Evolutionary conservation across 495 filamentous ascomycete genomes (phyloP), one percentile per base, ranked within the genome.

Genomic region (Geoglossum glabrum): DNA sequence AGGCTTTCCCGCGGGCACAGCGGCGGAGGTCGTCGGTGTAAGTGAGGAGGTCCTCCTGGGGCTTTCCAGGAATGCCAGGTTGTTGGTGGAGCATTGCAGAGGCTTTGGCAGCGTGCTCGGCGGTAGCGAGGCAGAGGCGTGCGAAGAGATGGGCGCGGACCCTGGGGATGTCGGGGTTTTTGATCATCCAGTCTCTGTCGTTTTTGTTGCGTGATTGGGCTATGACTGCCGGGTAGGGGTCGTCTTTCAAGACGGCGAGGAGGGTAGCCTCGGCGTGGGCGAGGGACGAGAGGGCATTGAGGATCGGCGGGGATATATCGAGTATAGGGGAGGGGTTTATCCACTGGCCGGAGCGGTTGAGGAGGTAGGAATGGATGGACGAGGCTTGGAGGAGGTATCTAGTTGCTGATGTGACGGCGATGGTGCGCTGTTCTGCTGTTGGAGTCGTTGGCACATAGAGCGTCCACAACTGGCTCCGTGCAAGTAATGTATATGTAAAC

Each of bases 111-210:
- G 82, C 82, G 61, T 87, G 83, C 46, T 85, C 83, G 0, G 75
- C 73, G 0, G 83, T 79, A 0, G 82, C 85, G n/a, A 97, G 74
- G 67, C 90, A 98, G 15, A 97, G 70, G 7, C 90, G 72, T 1
- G 87, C 87, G 61, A 92, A 94, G 4, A 97, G 72, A 63, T 90
- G 79, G 0, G 87, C 90, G 23, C 89, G 79, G 21, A 96, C 87
- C 63, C 87, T 89, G 26, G 87, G 86, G 27, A 95, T 85, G 55
- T 86, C 81, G 13, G 88, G 86, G 0, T 84, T 76, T 64, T 82
- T 83, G 62, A 89, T 85, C 87, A 95, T 94, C 89, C 89, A 95
- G 62, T 93, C 88, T 34, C 76, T 84, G 67, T 88, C 85, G 60
- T 84, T 80, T 28, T 80, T 76, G 63, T 92, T 89, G 33, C 86